A percentile compares a stretch with the other conserved stretches of the same genome.
Conservation (phyloP, 805 yeast species). For the Kregervanrija fluxuum region DNA sequence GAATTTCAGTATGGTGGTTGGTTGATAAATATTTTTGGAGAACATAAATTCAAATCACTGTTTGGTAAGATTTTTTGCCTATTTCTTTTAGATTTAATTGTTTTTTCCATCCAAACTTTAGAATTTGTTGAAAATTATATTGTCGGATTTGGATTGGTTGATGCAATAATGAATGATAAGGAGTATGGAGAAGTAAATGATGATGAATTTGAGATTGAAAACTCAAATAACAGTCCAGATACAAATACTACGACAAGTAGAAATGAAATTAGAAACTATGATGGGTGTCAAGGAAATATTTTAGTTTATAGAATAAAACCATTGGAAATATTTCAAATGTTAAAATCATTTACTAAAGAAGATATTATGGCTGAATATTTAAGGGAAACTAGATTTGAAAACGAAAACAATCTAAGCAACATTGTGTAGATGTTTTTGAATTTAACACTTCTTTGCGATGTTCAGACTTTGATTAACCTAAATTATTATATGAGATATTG, state of each 20-base stretch:
- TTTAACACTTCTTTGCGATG: too few relatives aligned
- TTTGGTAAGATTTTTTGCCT: conserved; percentile 21
- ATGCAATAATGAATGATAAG: conserved; percentile 20
- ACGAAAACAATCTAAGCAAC: too few relatives aligned
- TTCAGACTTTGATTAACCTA: too few relatives aligned
- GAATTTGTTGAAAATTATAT: conserved; percentile 26
- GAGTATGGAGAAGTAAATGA: conserved; percentile 16
- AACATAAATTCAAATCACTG: conserved; percentile 20
- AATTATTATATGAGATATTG: too few relatives aligned
- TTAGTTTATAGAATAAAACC: conserved; percentile 31
- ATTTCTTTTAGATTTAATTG: conserved; percentile 25
- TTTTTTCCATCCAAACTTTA: conserved; percentile 25
- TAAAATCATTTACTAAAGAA: conserved; percentile 14
- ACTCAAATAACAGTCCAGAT: too few relatives aligned
- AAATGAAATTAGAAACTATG: conserved; percentile 19
- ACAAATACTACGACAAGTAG: background rate
- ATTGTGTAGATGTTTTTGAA: too few relatives aligned
- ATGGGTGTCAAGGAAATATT: conserved; percentile 41
- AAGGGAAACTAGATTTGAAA: background rate
- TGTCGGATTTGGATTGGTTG: conserved; percentile 21
- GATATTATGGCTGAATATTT: conserved; percentile 6
- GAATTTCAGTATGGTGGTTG: conserved; percentile 32
- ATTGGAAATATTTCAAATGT: conserved; percentile 17
- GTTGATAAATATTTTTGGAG: conserved; percentile 42
- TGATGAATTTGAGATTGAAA: too few relatives aligned